phyloP scores from a whole-genome alignment of 176 grass and related monocot genomes.

The Eragrostis curvula region DNA sequence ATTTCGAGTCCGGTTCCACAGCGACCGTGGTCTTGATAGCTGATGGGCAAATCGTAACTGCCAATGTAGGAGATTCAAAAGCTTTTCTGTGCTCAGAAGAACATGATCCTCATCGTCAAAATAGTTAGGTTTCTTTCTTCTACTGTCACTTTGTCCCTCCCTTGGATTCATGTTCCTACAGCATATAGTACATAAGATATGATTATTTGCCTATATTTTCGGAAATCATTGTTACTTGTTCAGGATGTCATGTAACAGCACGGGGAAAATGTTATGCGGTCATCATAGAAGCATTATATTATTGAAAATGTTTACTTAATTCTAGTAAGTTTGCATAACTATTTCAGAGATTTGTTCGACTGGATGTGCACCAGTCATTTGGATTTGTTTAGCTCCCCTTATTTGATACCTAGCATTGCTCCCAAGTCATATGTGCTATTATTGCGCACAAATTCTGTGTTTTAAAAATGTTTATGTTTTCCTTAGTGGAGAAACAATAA shows the following conservation, averaged over 20 bases:
- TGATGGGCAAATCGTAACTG: constrained; percentile 77
- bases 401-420: not conserved
- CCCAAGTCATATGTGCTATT: not conserved
- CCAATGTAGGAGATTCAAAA: constrained; percentile 96
- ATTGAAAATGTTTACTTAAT: constrained; percentile 13
- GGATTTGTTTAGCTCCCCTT: constrained; percentile 5
- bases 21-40: constrained; percentile 80
- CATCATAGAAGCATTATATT: constrained; percentile 8
- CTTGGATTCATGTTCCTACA: constrained; percentile 20
- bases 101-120: constrained; percentile 27
- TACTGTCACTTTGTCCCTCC: not conserved
- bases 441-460: constrained; percentile 4
- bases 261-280: not conserved
- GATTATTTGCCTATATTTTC: not conserved
- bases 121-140: constrained; percentile 56
- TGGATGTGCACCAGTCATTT: not conserved
- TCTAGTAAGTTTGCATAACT: not conserved
- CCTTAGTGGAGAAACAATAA: constrained; percentile 27
- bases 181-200: constrained; percentile 6
- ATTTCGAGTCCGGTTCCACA: constrained; percentile 80
- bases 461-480: constrained; percentile 15
- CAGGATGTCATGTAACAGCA: constrained; percentile 6
- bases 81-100: constrained; percentile 87
- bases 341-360: not conserved
- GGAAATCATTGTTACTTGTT: constrained; percentile 11